phyloP scores from a whole-genome alignment of 1,284 basidiomycete genomes.

The Cystobasidium slooffiae region DNA sequence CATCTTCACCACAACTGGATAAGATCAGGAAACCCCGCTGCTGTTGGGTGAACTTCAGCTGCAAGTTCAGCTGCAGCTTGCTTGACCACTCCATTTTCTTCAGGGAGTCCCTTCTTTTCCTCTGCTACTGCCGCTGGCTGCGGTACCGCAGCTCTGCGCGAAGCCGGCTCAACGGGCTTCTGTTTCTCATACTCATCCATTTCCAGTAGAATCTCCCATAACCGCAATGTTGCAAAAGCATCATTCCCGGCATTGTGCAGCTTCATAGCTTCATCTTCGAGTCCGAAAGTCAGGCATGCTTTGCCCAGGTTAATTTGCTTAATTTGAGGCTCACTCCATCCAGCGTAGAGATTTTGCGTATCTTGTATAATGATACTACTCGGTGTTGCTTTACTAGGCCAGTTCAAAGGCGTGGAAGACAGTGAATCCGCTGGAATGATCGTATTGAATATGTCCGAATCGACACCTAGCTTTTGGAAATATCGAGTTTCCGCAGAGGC shows the following conservation, averaged over 20 bases:
- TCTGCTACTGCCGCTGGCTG: not conserved
- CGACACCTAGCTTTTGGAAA: constrained; percentile 39
- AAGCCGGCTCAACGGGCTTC: too few species aligned
- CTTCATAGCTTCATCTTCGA: constrained; percentile 55
- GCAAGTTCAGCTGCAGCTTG: too few species aligned
- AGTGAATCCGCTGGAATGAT: not conserved
- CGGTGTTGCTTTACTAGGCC: constrained; percentile 11
- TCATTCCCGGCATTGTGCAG: constrained; percentile 86
- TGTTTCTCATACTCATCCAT: constrained; percentile 13
- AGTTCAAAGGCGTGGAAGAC: not conserved
- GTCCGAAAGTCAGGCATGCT: constrained; percentile 22
- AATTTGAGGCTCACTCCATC: constrained; percentile 39
- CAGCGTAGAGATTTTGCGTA: constrained; percentile 37
- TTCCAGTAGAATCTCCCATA: constrained; percentile 43
- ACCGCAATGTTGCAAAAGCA: constrained; percentile 58
- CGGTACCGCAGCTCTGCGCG: not conserved
- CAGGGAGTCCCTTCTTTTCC: not conserved
- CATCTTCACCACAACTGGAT: constrained; percentile 13
- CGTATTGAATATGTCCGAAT: constrained; percentile 9
- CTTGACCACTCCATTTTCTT: too few species aligned
- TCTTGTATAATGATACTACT: constrained; percentile 36
- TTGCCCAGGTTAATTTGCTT: constrained; percentile 43
- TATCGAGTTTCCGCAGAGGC: constrained; percentile 39
- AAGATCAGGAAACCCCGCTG: constrained; percentile 4
- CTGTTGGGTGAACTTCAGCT: not conserved